Conservation (phyloP, 2,329 filamentous ascomycete genomes). For the Fusarium sp. region DNA sequence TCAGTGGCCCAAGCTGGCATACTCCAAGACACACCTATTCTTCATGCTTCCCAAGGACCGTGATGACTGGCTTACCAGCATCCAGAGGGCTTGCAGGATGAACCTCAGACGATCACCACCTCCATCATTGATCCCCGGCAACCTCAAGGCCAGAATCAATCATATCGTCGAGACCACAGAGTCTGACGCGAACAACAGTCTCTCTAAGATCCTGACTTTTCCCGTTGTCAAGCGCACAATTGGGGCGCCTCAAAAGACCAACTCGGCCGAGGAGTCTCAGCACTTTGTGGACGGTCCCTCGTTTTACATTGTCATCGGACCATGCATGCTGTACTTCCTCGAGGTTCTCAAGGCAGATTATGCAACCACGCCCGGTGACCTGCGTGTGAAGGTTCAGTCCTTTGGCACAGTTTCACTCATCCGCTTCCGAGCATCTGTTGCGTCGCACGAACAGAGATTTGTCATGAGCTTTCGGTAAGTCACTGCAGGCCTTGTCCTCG, state of each 20-base stretch:
- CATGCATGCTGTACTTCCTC: conserved; percentile 61
- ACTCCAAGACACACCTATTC: conserved; percentile 58
- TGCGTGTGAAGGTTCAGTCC: conserved; percentile 58
- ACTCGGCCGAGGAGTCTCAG: conserved; percentile 54
- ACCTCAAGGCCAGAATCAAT: conserved; percentile 57
- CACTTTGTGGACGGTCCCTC: conserved; percentile 60
- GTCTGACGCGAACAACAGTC: conserved; percentile 42
- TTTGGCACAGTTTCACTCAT: conserved; percentile 63
- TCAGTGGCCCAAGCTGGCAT: conserved; percentile 53
- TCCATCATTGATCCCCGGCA: conserved; percentile 53
- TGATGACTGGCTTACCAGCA: conserved; percentile 58
- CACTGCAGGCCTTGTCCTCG: background rate
- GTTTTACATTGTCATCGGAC: conserved; percentile 63
- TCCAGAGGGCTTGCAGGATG: conserved; percentile 53
- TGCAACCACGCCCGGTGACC: conserved; percentile 54
- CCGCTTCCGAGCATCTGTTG: conserved; percentile 59
- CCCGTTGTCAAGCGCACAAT: conserved; percentile 60
- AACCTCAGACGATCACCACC: conserved; percentile 49
- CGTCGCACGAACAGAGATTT: conserved; percentile 63
- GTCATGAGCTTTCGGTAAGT: conserved; percentile 62
- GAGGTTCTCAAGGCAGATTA: conserved; percentile 58
- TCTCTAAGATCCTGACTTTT: conserved; percentile 54
- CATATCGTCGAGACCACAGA: conserved; percentile 57
- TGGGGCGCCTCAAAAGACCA: conserved; percentile 51
- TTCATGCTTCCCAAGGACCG: conserved; percentile 59